These are phyloP conservation scores for Metschnikowia lunata DNA, from an alignment of 805 yeast species.

Conservation along the genomic window DNA sequence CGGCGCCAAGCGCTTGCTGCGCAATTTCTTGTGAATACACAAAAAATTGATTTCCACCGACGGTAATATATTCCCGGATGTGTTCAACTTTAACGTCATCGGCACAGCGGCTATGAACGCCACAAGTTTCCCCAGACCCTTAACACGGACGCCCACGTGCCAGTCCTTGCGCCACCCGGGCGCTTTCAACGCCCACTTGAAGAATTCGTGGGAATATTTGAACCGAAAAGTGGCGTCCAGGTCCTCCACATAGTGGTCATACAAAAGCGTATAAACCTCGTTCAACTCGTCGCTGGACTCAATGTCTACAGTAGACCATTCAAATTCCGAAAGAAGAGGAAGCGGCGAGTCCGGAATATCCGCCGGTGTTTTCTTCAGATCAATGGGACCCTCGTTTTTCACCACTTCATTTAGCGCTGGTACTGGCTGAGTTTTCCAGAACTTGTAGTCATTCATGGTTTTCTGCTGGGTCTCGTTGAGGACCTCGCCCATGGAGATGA, in stretches of 20 bases:
- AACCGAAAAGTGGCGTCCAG: conserved; percentile 88
- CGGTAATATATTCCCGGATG: conserved; percentile 40
- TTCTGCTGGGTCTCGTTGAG: conserved; percentile 51
- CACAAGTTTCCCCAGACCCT: conserved; percentile 67
- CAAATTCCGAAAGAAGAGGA: conserved; percentile 73
- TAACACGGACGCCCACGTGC: conserved; percentile 91
- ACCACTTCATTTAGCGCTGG: conserved; percentile 66
- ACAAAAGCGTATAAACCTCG: conserved; percentile 74
- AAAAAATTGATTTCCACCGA: conserved; percentile 90
- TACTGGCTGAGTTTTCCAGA: conserved; percentile 98
- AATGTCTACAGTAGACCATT: conserved; percentile 79
- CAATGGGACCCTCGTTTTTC: conserved; percentile 77
- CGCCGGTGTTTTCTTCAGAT: conserved; percentile 56
- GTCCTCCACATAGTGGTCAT: conserved; percentile 93
- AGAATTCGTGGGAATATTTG: conserved; percentile 76
- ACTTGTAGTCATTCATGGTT: conserved; percentile 80
- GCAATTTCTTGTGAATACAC: conserved; percentile 88
- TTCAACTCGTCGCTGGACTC: conserved; percentile 51
- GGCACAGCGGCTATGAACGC: conserved; percentile 95
- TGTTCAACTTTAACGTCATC: conserved; percentile 57
- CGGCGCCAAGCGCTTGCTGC: conserved; percentile 93
- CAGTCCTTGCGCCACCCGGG: conserved; percentile 91
- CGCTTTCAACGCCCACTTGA: conserved; percentile 89
- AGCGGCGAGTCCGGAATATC: conserved; percentile 71
- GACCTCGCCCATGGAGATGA: conserved; percentile 49